Conservation (phyloP, 495 filamentous ascomycete species). For the Eremomyces bilateralis region DNA sequence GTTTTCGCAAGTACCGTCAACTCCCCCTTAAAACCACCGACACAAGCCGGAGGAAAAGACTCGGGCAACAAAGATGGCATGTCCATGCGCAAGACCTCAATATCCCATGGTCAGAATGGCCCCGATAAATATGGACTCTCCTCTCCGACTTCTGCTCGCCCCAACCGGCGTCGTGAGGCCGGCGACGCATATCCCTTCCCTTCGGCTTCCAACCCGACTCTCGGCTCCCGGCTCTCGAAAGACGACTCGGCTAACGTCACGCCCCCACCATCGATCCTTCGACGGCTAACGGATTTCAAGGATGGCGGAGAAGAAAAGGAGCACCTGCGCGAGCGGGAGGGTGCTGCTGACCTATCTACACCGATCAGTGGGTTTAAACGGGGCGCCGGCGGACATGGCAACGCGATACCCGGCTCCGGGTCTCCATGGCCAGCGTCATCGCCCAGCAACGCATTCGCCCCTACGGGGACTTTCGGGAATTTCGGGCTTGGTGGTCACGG, state of each 20-base stretch:
- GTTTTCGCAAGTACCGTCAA: slow-evolving; percentile 80
- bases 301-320: slow-evolving; percentile 28
- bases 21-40: slow-evolving; percentile 71
- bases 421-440: slow-evolving; percentile 46
- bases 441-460: slow-evolving; percentile 36
- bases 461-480: slow-evolving; percentile 72
- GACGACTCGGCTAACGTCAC: slow-evolving; percentile 37
- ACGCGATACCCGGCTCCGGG: slow-evolving; percentile 26
- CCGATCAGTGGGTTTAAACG: slow-evolving; percentile 46
- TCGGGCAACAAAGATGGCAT: slow-evolving; percentile 27
- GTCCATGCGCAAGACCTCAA: slow-evolving; percentile 50
- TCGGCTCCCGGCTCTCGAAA: slow-evolving; percentile 29
- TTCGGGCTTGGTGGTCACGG: slow-evolving; percentile 41
- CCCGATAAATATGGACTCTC: slow-evolving; percentile 24
- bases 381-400: slow-evolving; percentile 39
- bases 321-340: slow-evolving; percentile 19
- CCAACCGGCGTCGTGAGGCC: slow-evolving; percentile 70
- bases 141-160: slow-evolving; percentile 47
- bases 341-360: slow-evolving; percentile 23
- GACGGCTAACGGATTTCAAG: slow-evolving; percentile 51
- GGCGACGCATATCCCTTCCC: slow-evolving; percentile 38
- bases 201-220: slow-evolving; percentile 30
- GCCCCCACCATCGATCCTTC: slow-evolving; percentile 42
- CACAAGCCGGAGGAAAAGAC: slow-evolving; percentile 50
- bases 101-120: slow-evolving; percentile 35